Percentiles rank a stretch among this genome's conserved stretches.
These are phyloP conservation scores for Actinomucor elegans DNA, from an alignment of 371 early-diverging fungal genomes.

Conservation along the genomic window DNA sequence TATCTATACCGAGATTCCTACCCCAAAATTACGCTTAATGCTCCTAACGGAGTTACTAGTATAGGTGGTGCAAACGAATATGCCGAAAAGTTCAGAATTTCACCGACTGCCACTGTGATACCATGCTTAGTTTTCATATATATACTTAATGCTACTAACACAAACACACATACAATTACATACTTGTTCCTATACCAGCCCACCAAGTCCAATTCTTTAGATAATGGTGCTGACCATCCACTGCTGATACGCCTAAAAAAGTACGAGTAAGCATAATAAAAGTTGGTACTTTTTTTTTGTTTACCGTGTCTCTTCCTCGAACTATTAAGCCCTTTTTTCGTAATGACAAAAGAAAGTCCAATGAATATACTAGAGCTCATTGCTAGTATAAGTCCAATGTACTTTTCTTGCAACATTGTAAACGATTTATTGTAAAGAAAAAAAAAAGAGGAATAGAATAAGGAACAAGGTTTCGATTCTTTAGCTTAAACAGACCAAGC, in stretches of 20 bases:
- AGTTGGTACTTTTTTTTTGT: conserved; percentile 64
- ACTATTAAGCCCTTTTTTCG: conserved; percentile 82
- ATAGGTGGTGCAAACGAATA: conserved; percentile 94
- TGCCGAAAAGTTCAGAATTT: conserved; percentile 89
- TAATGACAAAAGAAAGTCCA: conserved; percentile 82
- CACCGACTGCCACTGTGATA: conserved; percentile 82
- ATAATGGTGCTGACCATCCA: conserved; percentile 45
- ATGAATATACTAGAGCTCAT: conserved; percentile 78
- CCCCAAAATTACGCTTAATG: conserved; percentile 84
- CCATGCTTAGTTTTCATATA: too few species aligned
- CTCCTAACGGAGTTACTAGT: conserved; percentile 91
- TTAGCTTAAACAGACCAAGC: too few species aligned
- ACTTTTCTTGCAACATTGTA: conserved; percentile 67
- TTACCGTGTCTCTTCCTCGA: conserved; percentile 46
- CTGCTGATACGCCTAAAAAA: conserved; percentile 64
- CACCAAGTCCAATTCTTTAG: conserved; percentile 73
- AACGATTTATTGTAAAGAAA: not conserved
- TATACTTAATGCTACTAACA: too few species aligned
- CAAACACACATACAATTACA: too few species aligned
- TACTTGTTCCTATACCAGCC: conserved; percentile 86
- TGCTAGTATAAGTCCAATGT: conserved; percentile 83
- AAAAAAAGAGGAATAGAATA: conserved; percentile 6
- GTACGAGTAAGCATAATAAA: too few species aligned
- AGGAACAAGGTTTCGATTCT: too few species aligned
- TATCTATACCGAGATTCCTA: conserved; percentile 21